Conservation (phyloP, 768 basidiomycete species). For the Amanita rimosa region DNA sequence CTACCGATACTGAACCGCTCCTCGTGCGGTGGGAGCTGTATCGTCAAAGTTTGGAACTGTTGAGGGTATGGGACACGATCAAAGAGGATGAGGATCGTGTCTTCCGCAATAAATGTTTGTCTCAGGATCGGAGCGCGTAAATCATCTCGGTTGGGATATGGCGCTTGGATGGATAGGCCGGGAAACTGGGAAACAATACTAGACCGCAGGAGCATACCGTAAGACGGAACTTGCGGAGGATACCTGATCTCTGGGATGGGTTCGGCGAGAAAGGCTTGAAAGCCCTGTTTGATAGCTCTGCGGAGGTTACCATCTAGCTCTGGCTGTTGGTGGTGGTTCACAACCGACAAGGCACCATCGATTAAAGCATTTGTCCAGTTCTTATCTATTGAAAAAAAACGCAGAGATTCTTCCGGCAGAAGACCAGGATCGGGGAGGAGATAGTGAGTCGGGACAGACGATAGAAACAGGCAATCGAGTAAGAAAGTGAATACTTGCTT, state of each 20-base stretch:
- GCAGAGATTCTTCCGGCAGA: conserved; percentile 1
- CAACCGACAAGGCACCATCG: not conserved
- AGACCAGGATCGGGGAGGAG: conserved; percentile 3
- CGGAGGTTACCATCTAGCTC: conserved; percentile 2
- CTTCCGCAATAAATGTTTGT: not conserved
- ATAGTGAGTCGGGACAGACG: not conserved
- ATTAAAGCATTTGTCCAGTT: conserved; percentile 4
- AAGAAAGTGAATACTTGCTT: not conserved
- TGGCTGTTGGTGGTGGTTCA: conserved; percentile 1
- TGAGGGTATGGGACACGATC: not conserved
- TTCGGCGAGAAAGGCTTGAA: not conserved
- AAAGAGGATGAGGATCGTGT: not conserved
- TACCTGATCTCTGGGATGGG: not conserved
- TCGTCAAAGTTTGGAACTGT: not conserved
- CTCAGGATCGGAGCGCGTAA: not conserved
- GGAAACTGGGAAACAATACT: conserved; percentile 1
- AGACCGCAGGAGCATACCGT: conserved; percentile 2
- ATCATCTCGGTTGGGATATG: not conserved
- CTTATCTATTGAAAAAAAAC: conserved; percentile 2
- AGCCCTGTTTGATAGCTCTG: not conserved
- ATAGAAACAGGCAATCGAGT: not conserved
- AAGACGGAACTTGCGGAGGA: not conserved
- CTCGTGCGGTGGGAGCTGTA: not conserved
- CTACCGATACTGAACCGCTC: not conserved
- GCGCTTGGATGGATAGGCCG: conserved; percentile 1